Conservation (phyloP, 2,329 filamentous ascomycete genomes). For the Rhynchosporium agropyri region DNA sequence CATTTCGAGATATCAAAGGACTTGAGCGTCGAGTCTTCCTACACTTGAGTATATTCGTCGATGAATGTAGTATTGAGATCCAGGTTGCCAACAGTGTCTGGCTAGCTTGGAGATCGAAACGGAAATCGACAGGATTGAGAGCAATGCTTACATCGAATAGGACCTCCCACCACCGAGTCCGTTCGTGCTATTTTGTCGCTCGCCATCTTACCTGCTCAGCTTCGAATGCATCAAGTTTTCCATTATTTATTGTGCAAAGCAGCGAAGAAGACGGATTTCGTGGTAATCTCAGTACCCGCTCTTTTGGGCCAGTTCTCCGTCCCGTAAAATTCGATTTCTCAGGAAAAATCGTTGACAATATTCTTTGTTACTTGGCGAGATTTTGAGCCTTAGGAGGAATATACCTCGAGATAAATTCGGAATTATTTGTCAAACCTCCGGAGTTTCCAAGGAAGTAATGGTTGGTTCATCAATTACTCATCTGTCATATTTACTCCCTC, state of each 20-base stretch:
- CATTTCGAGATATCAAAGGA: constrained; percentile 58
- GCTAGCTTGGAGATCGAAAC: constrained; percentile 57
- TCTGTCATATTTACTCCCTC: constrained; percentile 63
- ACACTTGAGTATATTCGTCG: constrained; percentile 56
- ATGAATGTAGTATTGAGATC: constrained; percentile 52
- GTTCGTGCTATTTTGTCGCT: constrained; percentile 65
- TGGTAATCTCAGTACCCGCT: constrained; percentile 60
- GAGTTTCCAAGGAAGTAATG: constrained; percentile 58
- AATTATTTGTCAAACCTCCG: constrained; percentile 45
- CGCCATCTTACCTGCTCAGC: constrained; percentile 55
- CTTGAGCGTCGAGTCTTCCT: constrained; percentile 61
- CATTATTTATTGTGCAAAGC: constrained; percentile 46
- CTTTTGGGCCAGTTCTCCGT: constrained; percentile 52
- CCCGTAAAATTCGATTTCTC: constrained; percentile 56
- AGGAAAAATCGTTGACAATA: constrained; percentile 51
- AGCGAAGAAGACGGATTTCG: constrained; percentile 56
- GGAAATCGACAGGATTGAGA: constrained; percentile 61
- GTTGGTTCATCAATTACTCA: constrained; percentile 46
- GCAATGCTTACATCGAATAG: constrained; percentile 68
- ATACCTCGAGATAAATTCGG: constrained; percentile 41
- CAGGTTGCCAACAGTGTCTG: constrained; percentile 45
- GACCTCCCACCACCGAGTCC: constrained; percentile 62
- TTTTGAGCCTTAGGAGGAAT: too few relatives aligned
- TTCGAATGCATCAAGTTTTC: constrained; percentile 62
- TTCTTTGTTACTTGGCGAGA: background rate